These are phyloP conservation scores for Apiotrichum porosum DNA, from an alignment of 1,284 basidiomycete species.

Conservation along the genomic window DNA sequence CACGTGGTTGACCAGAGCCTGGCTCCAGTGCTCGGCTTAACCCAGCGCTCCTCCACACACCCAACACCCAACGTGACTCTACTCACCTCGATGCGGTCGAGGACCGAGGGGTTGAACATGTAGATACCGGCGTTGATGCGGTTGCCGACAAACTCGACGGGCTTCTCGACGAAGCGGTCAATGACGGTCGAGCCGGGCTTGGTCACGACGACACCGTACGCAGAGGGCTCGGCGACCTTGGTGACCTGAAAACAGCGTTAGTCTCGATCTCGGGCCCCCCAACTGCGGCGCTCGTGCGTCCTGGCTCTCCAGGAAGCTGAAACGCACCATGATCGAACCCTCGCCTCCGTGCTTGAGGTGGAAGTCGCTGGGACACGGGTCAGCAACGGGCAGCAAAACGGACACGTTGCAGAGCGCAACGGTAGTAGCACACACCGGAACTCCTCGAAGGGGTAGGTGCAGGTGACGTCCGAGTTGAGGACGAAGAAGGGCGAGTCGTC, in stretches of 20 bases:
- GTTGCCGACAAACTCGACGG: constrained; percentile 56
- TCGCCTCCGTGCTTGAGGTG: constrained; percentile 54
- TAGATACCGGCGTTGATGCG: constrained; percentile 57
- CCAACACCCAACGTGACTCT: too few relatives aligned
- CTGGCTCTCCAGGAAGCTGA: constrained; percentile 19
- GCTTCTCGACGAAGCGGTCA: constrained; percentile 57
- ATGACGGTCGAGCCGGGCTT: constrained; percentile 52
- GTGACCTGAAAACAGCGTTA: constrained; percentile 38
- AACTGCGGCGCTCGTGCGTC: constrained; percentile 52
- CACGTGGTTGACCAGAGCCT: too few relatives aligned
- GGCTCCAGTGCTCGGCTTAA: too few relatives aligned
- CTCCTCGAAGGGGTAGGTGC: constrained; percentile 54
- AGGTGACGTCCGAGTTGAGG: constrained; percentile 56
- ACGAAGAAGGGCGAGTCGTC: constrained; percentile 56
- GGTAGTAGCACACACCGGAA: constrained; percentile 41
- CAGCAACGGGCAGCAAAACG: neutral
- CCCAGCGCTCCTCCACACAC: too few relatives aligned
- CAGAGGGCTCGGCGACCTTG: constrained; percentile 55
- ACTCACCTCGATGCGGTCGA: constrained; percentile 53
- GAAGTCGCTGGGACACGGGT: constrained; percentile 49
- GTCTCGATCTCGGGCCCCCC: constrained; percentile 50
- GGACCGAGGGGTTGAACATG: constrained; percentile 55
- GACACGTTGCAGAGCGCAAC: too few relatives aligned
- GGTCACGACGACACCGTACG: constrained; percentile 55
- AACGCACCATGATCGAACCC: constrained; percentile 53